Evolutionary conservation across 2,329 filamentous ascomycete genomes (phyloP).

Genomic region (Metarhizium brunneum): DNA sequence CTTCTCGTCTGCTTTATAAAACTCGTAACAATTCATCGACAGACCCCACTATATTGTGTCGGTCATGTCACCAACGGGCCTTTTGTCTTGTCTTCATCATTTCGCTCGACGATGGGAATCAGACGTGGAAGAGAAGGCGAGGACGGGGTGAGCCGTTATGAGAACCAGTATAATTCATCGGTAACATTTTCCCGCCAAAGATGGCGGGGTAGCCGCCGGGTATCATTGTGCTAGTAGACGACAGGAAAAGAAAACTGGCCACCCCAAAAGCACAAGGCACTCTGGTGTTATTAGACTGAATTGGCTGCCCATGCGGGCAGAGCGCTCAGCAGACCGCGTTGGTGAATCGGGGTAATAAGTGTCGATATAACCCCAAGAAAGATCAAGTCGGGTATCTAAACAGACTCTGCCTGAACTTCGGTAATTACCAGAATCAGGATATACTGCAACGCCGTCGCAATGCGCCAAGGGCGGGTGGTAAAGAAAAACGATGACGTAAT

Average conservation of each 20-base stretch:
- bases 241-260: background rate
- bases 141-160: background rate
- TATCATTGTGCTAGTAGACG: conserved; percentile 2
- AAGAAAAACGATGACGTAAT: background rate
- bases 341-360: background rate
- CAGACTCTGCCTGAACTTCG: background rate
- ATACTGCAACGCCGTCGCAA: conserved; percentile 7
- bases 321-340: background rate
- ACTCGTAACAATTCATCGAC: background rate
- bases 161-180: background rate
- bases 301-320: background rate
- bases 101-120: background rate
- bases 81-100: background rate
- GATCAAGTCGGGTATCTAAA: background rate
- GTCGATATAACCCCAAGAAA: background rate
- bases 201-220: conserved; percentile 1
- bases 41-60: background rate
- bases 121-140: background rate
- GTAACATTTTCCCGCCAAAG: background rate
- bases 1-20: background rate
- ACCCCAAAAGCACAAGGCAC: background rate
- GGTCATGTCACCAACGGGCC: background rate
- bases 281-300: background rate
- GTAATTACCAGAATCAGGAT: conserved; percentile 1
- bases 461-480: background rate